These are phyloP conservation scores for Leccinum truebloodii DNA, from an alignment of 768 basidiomycete species.

Conservation along the genomic window DNA sequence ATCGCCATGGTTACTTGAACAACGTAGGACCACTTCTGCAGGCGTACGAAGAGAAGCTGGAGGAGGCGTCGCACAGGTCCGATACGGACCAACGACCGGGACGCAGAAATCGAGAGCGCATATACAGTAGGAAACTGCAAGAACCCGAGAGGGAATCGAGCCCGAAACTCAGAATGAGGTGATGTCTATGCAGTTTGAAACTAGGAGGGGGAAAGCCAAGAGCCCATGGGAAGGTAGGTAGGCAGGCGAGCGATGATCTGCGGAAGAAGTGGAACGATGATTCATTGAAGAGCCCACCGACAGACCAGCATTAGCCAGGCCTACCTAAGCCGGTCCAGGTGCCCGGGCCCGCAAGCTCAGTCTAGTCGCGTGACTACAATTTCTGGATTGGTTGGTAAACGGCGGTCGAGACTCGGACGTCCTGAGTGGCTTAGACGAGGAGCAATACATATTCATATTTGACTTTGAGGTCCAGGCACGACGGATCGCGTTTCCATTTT, in stretches of 20 bases:
- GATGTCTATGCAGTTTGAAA: background rate
- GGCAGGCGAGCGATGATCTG: background rate
- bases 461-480: background rate
- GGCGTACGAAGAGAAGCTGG: constrained; percentile 46
- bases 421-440: background rate
- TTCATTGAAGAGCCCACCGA: background rate
- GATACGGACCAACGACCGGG: constrained; percentile 25
- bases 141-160: constrained; percentile 28
- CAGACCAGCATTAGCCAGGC: background rate
- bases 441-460: background rate
- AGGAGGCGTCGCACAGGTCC: constrained; percentile 12
- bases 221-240: no score
- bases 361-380: background rate
- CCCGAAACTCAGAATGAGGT: constrained; percentile 24
- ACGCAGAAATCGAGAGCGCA: constrained; percentile 27
- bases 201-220: background rate
- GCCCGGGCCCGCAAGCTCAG: background rate
- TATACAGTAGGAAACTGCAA: constrained; percentile 15
- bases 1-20: background rate
- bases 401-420: background rate
- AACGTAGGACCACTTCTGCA: constrained; percentile 21
- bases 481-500: background rate
- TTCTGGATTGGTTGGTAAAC: background rate
- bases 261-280: background rate
- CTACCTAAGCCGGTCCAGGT: no score